Evolutionary conservation across 2,329 filamentous ascomycete species (phyloP).

Genomic region (Sarocladiaceae sp.): DNA sequence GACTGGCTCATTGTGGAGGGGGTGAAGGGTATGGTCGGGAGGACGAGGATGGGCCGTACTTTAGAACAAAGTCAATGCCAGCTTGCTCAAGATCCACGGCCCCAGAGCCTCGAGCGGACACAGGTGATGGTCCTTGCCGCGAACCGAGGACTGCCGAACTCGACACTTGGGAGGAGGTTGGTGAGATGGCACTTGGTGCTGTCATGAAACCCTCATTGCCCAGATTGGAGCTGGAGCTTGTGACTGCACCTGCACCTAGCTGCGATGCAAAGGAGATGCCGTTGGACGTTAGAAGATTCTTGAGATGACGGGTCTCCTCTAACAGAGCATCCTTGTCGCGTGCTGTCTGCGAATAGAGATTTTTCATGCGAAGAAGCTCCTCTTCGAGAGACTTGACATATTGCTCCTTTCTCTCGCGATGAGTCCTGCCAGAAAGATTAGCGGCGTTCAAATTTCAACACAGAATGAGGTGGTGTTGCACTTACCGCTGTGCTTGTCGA

Average conservation of each 20-base stretch:
- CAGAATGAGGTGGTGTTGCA: not conserved
- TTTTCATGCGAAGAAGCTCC: conserved; percentile 82
- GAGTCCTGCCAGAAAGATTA: conserved; percentile 60
- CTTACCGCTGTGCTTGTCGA: conserved; percentile 87
- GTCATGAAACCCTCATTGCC: conserved; percentile 5
- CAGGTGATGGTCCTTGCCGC: not conserved
- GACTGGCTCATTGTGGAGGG: conserved; percentile 43
- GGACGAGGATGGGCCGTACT: conserved; percentile 61
- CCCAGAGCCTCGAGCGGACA: not conserved
- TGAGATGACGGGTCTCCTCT: conserved; percentile 75
- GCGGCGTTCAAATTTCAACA: not conserved
- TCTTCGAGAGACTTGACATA: conserved; percentile 94
- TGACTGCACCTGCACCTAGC: not conserved
- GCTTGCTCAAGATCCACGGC: conserved; percentile 68
- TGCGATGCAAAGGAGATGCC: conserved; percentile 33
- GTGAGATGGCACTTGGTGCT: conserved; percentile 1
- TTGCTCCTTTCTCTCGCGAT: conserved; percentile 91
- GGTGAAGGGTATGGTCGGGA: conserved; percentile 61
- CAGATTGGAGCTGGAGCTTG: conserved; percentile 17
- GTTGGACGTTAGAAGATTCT: conserved; percentile 46
- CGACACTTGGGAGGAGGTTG: not conserved
- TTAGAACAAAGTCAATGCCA: conserved; percentile 85
- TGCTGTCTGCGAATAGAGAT: conserved; percentile 67
- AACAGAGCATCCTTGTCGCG: conserved; percentile 70
- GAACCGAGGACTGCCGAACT: not conserved